Conservation (phyloP, 495 filamentous ascomycete genomes). For the Amniculicola lignicola region DNA sequence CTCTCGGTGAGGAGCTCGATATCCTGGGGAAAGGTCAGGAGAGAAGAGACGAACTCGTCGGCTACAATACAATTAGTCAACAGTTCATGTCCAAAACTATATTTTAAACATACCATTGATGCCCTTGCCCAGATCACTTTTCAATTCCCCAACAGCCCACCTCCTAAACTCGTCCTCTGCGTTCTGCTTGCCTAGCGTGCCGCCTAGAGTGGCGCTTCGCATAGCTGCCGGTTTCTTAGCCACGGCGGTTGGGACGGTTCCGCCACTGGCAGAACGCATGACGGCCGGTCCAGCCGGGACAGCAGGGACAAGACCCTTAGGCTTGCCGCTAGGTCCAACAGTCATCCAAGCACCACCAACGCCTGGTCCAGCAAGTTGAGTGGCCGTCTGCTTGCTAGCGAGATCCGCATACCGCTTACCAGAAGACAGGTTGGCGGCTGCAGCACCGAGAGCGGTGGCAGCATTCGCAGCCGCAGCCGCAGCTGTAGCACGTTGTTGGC, state of each 20-base stretch:
- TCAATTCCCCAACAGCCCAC: constrained; percentile 77
- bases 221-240: constrained; percentile 45
- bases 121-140: constrained; percentile 56
- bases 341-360: constrained; percentile 80
- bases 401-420: constrained; percentile 95
- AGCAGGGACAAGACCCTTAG: constrained; percentile 64
- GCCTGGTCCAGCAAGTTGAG: constrained; percentile 41
- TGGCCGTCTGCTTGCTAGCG: constrained; percentile 68
- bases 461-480: constrained; percentile 50
- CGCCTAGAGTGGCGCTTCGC: constrained; percentile 42
- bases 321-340: constrained; percentile 90
- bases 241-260: constrained; percentile 40
- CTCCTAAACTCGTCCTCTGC: constrained; percentile 86
- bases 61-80: constrained; percentile 43
- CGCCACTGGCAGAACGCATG: constrained; percentile 48
- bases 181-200: constrained; percentile 49
- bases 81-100: background rate
- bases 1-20: constrained; percentile 79
- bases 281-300: constrained; percentile 47
- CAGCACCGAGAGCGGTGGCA: constrained; percentile 46
- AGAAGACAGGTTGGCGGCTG: constrained; percentile 46
- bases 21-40: constrained; percentile 73
- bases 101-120: constrained; percentile 54
- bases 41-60: constrained; percentile 72
- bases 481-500: constrained; percentile 67